A percentile compares a stretch with the other conserved stretches of the same genome.
phyloP scores from a whole-genome alignment of 768 basidiomycete species.

The Kwoniella mangroviensis region DNA sequence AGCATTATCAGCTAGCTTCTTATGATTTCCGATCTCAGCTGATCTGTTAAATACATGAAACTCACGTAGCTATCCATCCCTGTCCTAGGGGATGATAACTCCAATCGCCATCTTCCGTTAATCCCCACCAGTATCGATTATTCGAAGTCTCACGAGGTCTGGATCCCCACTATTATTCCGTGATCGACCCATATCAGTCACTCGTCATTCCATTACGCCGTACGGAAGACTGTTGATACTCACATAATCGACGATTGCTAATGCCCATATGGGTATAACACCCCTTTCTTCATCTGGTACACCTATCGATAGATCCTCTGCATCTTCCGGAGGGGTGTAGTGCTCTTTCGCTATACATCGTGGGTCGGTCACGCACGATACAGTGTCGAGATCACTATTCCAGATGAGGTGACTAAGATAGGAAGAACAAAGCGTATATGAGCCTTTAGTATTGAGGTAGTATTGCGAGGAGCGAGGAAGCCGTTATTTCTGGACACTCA shows the following conservation, averaged over 20 bases:
- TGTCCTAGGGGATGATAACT: constrained; percentile 52
- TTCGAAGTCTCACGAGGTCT: constrained; percentile 42
- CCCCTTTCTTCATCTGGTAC: constrained; percentile 52
- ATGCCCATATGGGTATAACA: constrained; percentile 49
- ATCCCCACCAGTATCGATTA: constrained; percentile 45
- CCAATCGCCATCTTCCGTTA: constrained; percentile 45
- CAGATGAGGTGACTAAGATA: constrained; percentile 33
- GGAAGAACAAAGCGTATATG: no score
- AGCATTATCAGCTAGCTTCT: neutral
- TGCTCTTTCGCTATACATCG: constrained; percentile 50
- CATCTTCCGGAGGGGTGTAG: constrained; percentile 39
- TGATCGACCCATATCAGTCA: neutral
- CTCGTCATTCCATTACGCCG: no score
- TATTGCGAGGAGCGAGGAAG: no score
- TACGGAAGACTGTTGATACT: constrained; percentile 32
- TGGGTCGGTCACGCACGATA: constrained; percentile 54
- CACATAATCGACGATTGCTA: constrained; percentile 53
- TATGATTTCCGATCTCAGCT: neutral
- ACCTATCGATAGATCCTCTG: constrained; percentile 31
- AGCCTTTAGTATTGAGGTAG: no score
- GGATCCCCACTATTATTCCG: constrained; percentile 49
- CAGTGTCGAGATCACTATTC: constrained; percentile 39
- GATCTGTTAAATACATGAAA: constrained; percentile 2
- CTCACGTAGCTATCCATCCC: constrained; percentile 52
- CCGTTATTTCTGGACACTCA: constrained; percentile 21